Percentiles rank a stretch among this genome's conserved stretches.
phyloP scores from a whole-genome alignment of 75 land plant genomes.

The Cunninghamia lanceolata region DNA sequence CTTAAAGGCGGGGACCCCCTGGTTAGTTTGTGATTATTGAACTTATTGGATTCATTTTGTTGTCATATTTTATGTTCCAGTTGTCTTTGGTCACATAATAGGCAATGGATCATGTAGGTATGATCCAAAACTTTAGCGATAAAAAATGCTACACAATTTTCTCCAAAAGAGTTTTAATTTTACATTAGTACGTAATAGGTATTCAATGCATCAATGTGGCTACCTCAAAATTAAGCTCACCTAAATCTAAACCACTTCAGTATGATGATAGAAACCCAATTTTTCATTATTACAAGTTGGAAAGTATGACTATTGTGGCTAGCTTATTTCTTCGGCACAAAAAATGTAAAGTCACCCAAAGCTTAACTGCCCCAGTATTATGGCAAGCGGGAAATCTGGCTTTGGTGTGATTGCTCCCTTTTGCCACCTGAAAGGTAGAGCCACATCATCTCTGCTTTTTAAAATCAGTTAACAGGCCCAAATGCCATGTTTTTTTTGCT shows the following conservation, averaged over 20 bases:
- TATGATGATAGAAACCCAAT: neutral
- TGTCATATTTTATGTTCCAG: neutral
- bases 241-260: neutral
- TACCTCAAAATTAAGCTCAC: neutral
- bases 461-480: neutral
- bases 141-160: neutral
- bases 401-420: neutral
- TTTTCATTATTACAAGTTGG: neutral
- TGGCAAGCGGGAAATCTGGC: neutral
- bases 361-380: neutral
- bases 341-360: too few relatives aligned
- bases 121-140: neutral
- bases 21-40: conserved; percentile 37
- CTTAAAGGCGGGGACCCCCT: conserved; percentile 99
- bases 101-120: too few relatives aligned
- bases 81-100: neutral
- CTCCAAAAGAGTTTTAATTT: too few relatives aligned
- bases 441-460: neutral
- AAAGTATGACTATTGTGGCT: too few relatives aligned
- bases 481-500: neutral
- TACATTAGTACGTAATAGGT: neutral
- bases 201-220: neutral
- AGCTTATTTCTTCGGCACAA: too few relatives aligned
- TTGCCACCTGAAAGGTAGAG: neutral
- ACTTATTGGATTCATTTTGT: neutral